Evolutionary conservation across 805 yeast genomes (phyloP).

Genomic region (Metschnikowia matae): DNA sequence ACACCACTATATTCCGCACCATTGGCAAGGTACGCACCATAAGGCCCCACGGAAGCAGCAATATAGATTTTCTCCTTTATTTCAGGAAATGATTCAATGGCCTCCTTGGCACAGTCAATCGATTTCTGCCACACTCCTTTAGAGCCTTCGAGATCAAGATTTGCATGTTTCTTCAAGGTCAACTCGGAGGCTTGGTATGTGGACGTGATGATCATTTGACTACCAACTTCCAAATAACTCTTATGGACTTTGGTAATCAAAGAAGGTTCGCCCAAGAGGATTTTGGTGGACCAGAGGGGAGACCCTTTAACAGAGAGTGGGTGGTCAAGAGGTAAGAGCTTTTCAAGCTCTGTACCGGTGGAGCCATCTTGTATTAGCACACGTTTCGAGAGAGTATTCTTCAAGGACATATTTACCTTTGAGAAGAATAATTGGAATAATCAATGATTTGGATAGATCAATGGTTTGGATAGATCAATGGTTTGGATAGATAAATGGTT

Average conservation of each 20-base stretch:
- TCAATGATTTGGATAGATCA: too few relatives aligned
- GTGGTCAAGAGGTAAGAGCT: conserved; percentile 13
- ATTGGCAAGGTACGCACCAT: conserved; percentile 63
- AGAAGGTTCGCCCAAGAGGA: conserved; percentile 16
- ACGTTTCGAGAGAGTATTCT: conserved; percentile 1
- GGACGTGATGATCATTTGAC: conserved; percentile 18
- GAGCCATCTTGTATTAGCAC: conserved; percentile 18
- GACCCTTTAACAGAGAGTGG: conserved; percentile 17
- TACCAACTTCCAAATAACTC: conserved; percentile 17
- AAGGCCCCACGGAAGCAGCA: conserved; percentile 73
- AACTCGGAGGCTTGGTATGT: conserved; percentile 18
- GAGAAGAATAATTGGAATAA: background rate
- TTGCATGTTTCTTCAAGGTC: conserved; percentile 14
- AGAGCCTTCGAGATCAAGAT: conserved; percentile 9
- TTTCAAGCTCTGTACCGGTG: conserved; percentile 18
- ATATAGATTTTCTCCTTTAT: conserved; percentile 23
- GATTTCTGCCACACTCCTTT: conserved; percentile 15
- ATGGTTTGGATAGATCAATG: too few relatives aligned
- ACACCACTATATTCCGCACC: conserved; percentile 75
- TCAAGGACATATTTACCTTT: conserved; percentile 7
- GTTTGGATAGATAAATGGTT: too few relatives aligned
- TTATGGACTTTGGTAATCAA: conserved; percentile 15
- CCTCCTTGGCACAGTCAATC: conserved; percentile 14
- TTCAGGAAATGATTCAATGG: conserved; percentile 1
- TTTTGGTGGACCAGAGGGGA: conserved; percentile 20